Conservation (phyloP, 805 yeast species). For the Spathaspora boniae region DNA sequence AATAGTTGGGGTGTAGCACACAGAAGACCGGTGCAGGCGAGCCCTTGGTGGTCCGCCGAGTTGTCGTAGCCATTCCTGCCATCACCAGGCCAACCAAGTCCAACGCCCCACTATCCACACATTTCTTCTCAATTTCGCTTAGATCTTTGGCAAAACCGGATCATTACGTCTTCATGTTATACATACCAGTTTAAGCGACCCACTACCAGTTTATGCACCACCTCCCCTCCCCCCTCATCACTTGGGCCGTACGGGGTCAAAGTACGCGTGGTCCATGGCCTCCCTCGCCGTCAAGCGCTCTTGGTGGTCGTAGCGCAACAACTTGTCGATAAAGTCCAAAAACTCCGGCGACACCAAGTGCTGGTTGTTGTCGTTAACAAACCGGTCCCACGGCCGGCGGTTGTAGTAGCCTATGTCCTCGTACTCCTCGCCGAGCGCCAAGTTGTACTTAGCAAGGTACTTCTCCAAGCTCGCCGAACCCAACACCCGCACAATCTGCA, state of each 20-base stretch:
- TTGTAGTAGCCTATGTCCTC: conserved; percentile 70
- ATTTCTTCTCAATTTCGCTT: too few species aligned
- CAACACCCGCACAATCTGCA: conserved; percentile 81
- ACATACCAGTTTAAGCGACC: too few species aligned
- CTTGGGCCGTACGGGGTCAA: conserved; percentile 23
- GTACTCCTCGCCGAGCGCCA: conserved; percentile 71
- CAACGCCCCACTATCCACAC: too few species aligned
- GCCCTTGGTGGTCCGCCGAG: too few species aligned
- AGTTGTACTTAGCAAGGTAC: conserved; percentile 68
- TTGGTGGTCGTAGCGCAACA: conserved; percentile 83
- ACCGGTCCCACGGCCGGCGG: conserved; percentile 80
- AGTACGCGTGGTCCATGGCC: conserved; percentile 69
- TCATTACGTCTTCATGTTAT: too few species aligned
- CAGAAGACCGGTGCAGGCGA: too few species aligned
- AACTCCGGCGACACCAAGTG: conserved; percentile 64
- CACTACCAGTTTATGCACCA: too few species aligned
- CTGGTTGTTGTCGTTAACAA: conserved; percentile 67
- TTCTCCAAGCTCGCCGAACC: conserved; percentile 77
- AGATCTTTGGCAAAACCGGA: too few species aligned
- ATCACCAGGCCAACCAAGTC: too few species aligned
- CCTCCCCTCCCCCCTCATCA: too few species aligned
- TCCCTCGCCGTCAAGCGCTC: conserved; percentile 84
- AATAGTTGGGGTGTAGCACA: too few species aligned
- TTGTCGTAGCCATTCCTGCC: too few species aligned
- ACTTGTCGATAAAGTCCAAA: conserved; percentile 74